Evolutionary conservation across 2,329 filamentous ascomycete genomes (phyloP).

Genomic region (Claviceps cyperi): DNA sequence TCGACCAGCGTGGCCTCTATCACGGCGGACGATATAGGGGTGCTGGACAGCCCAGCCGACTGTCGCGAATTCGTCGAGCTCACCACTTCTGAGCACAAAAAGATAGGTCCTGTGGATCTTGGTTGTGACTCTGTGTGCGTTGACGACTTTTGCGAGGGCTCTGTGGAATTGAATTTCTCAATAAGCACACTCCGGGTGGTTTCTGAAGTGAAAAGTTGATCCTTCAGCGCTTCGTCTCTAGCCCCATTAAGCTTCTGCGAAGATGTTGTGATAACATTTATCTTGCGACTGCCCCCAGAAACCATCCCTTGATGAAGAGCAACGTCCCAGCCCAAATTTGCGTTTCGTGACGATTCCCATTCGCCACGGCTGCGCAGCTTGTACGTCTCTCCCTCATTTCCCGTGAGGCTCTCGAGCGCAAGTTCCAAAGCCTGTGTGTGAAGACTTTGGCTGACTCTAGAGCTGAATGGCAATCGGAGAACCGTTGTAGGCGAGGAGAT

Average conservation of each 20-base stretch:
- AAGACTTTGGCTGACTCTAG: conserved; percentile 5
- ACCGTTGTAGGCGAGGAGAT: conserved; percentile 31
- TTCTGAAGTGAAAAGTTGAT: conserved; percentile 32
- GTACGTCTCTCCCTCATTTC: conserved; percentile 24
- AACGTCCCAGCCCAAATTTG: conserved; percentile 40
- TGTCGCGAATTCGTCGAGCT: conserved; percentile 30
- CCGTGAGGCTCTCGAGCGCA: conserved; percentile 27
- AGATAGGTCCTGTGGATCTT: conserved; percentile 13
- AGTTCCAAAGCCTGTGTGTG: conserved; percentile 25
- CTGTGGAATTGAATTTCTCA: conserved; percentile 23
- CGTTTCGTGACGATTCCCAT: conserved; percentile 35
- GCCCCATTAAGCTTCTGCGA: not conserved
- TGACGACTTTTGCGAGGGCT: conserved; percentile 24
- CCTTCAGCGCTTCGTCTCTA: conserved; percentile 26
- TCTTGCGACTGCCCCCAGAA: conserved; percentile 32
- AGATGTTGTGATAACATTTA: not conserved
- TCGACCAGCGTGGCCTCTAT: conserved; percentile 45
- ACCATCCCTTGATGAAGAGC: conserved; percentile 37
- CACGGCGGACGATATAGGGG: conserved; percentile 39
- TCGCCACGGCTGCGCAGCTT: conserved; percentile 31
- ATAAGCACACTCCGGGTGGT: conserved; percentile 33
- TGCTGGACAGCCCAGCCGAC: conserved; percentile 39
- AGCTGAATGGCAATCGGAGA: conserved; percentile 20
- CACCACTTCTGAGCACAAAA: conserved; percentile 25
- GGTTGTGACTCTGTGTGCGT: conserved; percentile 12